These are phyloP conservation scores for Elsinoe fawcettii DNA, from an alignment of 2,329 filamentous ascomycete genomes.

Conservation along the genomic window DNA sequence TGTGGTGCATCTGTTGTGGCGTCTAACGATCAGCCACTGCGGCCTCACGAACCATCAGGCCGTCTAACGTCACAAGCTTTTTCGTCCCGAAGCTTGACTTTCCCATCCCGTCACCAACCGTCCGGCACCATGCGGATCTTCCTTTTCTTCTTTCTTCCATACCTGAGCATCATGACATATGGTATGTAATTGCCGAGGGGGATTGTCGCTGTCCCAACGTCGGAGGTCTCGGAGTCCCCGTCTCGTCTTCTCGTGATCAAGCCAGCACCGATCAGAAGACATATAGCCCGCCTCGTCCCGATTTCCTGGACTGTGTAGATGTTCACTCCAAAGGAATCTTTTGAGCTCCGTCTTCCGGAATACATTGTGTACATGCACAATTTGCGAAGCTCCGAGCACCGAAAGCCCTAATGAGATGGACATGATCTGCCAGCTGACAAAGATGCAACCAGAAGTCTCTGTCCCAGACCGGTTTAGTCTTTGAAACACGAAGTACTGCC, in stretches of 20 bases:
- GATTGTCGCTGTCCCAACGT: neutral
- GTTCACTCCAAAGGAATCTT: neutral
- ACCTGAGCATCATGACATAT: neutral
- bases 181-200: neutral
- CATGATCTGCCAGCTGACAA: neutral
- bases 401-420: neutral
- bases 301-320: neutral
- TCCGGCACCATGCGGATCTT: neutral
- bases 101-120: neutral
- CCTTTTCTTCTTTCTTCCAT: slow-evolving; percentile 4
- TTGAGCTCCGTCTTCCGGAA: neutral
- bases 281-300: slow-evolving; percentile 7
- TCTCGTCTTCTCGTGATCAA: neutral
- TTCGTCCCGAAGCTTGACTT: neutral
- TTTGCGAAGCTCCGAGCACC: neutral
- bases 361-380: neutral
- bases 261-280: neutral
- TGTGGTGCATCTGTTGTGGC: neutral
- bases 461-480: neutral
- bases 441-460: neutral
- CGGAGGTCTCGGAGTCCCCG: neutral
- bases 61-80: slow-evolving; percentile 2
- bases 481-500: neutral
- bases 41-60: neutral
- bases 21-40: neutral